phyloP scores from a whole-genome alignment of 352 stramenopile species.

The Bremia lactucae region DNA sequence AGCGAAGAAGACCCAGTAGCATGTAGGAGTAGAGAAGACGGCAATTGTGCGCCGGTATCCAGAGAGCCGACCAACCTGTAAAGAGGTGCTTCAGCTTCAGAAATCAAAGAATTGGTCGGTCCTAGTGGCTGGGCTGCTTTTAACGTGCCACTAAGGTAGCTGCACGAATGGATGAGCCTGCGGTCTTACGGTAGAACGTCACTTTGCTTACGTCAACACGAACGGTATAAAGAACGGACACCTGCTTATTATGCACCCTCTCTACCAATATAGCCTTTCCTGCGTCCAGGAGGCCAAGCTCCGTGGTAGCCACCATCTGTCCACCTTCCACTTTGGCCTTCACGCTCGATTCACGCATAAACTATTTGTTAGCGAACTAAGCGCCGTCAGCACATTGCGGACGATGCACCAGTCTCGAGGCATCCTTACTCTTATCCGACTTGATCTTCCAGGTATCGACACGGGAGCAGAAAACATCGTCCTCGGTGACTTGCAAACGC shows the following conservation, averaged over 20 bases:
- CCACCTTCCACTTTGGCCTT: neutral
- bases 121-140: no score
- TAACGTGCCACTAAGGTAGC: no score
- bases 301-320: neutral
- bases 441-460: neutral
- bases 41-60: no score
- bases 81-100: no score
- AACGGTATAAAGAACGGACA: neutral
- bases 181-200: neutral
- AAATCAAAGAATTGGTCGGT: no score
- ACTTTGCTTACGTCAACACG: neutral
- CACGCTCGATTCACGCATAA: neutral
- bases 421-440: neutral
- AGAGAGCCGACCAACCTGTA: no score
- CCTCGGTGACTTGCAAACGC: neutral
- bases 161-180: neutral
- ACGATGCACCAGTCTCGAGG: neutral
- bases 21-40: no score
- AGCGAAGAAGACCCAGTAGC: no score
- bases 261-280: neutral
- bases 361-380: neutral
- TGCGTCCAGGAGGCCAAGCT: neutral
- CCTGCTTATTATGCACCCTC: neutral
- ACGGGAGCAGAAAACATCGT: neutral
- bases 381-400: neutral